Base-by-base conservation (phyloP, 352 stramenopile species). In the Aphanomyces euteiches region DNA sequence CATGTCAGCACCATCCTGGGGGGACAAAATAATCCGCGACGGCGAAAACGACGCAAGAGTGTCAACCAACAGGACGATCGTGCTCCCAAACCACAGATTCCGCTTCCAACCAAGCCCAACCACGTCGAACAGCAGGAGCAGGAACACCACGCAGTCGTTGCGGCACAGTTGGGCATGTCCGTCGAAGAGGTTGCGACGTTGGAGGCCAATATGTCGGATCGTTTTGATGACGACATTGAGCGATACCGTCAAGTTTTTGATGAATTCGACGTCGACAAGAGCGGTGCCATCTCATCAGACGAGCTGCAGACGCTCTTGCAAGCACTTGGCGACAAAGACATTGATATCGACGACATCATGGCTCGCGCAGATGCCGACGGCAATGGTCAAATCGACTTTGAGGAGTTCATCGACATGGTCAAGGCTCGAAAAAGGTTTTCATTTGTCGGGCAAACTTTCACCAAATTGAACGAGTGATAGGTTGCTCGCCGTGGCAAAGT, bases 341-440 rank as follows among this genome's bases (percentile, higher is more conserved):
- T 91, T 80, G 86, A 94, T 70, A 79, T 94, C n/a, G 72, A 78
- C 7, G 74, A 73, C 0, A 80, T 92, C 13, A 82, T 92, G 45
- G 53, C 72, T 8, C 84, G 90, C 68, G 86, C 86, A 0, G 85
- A 94, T 68, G 79, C 77, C 15, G 79, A 95, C 59, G 73, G 79
- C 39, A 85, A 93, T 70, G 86, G 85, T 7, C 78, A 84, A 61
- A 91, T 95, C 68, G 75, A 94, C 56, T 90, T 92, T 57, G 72
- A 83, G 37, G 88, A 94, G 69, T 94, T 90, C 47, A 81, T 93
- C 21, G 79, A 60, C 3, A 78, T 95, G 34, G 93, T 95, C 86
- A 78, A 85, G 5, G 85, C 86, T 36, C 78, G 86, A 5, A 92
- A 92, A 73, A 78, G 88, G 34, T 66, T 48, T 40, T 8, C 47